Base-by-base conservation (phyloP, 1,284 basidiomycete genomes). In the Mycosarcoma mackinlayi region DNA sequence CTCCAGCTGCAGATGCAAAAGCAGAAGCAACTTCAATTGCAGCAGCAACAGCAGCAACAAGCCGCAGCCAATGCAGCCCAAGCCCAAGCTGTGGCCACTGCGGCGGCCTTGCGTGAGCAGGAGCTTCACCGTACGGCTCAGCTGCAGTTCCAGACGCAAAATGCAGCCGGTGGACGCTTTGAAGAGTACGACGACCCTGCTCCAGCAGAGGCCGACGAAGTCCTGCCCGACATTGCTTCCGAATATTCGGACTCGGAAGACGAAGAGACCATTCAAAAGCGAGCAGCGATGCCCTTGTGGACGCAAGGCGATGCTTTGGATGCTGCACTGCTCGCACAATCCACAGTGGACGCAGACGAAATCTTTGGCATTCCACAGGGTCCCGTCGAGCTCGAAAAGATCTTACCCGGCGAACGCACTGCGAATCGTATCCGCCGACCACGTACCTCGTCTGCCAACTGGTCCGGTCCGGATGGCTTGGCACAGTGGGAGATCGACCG, bases 171-270 rank as follows among this genome's bases (percentile, higher is more conserved):
- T 14, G 54, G 61, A 27, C 62, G 68, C 16, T 64, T 45, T 44
- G 60, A 64, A 11, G 63, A 67, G 41, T 54, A 51, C 51, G 54
- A 63, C 16, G 55, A 67, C 21, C 46, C 44, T 4, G 53, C 30
- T 42, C 37, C 44, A 19, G 47, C 52, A 25, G 59, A 50, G 27
- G 57, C 40, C 8, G 72, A 64, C 16, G 73, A 75, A 38, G 49
- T 47, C 3, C 39, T 81, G 53, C 73, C 75, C 9, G 77, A 78
- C 34, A 73, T 79, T 21, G 67, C 65, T 10, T 73, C 66, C 39
- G 79, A 78, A 38, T 81, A 81, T 53, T 80, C 78, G 7, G 78
- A 81, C 56, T 77, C 75, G 39, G 79, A 80, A 14, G 78, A 80
- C 40, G 78, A 80, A 54, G 76, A 72, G 41, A 77, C 76, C 25